Evolutionary conservation across 768 basidiomycete genomes (phyloP).

Genomic region (Mycena alexandri): DNA sequence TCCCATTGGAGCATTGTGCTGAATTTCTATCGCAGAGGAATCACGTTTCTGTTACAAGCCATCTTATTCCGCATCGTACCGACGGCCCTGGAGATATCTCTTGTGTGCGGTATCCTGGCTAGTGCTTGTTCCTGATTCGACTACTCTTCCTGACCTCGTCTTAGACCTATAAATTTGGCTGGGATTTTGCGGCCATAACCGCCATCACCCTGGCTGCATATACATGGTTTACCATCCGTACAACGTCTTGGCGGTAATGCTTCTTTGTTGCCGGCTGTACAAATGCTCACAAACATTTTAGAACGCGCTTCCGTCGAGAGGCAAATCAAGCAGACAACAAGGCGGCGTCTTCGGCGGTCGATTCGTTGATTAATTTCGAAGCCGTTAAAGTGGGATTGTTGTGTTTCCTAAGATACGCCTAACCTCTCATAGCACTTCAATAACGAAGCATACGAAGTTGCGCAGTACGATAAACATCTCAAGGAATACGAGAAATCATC

Average conservation of each 20-base stretch:
- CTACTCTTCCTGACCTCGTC: background rate
- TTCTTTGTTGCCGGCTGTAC: slow-evolving; percentile 4
- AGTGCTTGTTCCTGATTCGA: slow-evolving; percentile 42
- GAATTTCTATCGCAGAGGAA: slow-evolving; percentile 71
- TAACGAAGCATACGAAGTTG: slow-evolving; percentile 93
- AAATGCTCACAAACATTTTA: slow-evolving; percentile 45
- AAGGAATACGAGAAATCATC: slow-evolving; percentile 91
- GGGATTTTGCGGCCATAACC: slow-evolving; percentile 96
- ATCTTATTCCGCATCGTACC: slow-evolving; percentile 96
- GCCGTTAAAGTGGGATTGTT: slow-evolving; percentile 86
- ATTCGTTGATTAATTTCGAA: slow-evolving; percentile 97
- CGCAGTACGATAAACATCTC: slow-evolving; percentile 92
- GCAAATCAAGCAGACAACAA: slow-evolving; percentile 98
- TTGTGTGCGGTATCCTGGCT: slow-evolving; percentile 98
- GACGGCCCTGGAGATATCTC: slow-evolving; percentile 93
- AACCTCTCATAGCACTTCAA: slow-evolving; percentile 84
- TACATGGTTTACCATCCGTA: slow-evolving; percentile 96
- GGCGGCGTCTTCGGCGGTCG: slow-evolving; percentile 93
- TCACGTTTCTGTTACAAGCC: slow-evolving; percentile 93
- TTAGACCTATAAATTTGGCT: slow-evolving; percentile 97
- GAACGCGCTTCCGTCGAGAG: slow-evolving; percentile 92
- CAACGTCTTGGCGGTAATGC: slow-evolving; percentile 92
- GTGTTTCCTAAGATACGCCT: background rate
- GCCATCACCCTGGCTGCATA: slow-evolving; percentile 88
- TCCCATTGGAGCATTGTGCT: background rate